Evolutionary conservation across 2,329 filamentous ascomycete species (phyloP).

Genomic region (Cercospora sojina): DNA sequence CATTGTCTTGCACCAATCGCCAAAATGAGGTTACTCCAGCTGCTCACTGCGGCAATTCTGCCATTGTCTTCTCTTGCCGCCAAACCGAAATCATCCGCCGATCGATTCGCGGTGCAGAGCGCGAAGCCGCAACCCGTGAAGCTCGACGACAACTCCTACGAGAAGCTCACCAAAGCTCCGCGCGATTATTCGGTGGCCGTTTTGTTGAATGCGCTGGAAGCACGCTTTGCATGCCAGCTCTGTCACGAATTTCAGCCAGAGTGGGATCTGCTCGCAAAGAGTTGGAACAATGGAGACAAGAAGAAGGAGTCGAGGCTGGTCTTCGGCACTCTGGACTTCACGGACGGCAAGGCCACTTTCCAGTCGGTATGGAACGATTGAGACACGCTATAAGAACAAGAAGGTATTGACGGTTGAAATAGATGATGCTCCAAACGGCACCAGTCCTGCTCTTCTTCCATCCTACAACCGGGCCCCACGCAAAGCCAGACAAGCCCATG

Average conservation of each 20-base stretch:
- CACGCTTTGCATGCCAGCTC: conserved; percentile 78
- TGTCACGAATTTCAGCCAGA: conserved; percentile 92
- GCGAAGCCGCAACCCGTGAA: conserved; percentile 71
- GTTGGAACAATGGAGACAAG: conserved; percentile 85
- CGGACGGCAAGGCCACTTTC: conserved; percentile 78
- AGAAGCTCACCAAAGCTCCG: conserved; percentile 70
- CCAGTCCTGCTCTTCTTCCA: conserved; percentile 86
- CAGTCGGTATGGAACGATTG: conserved; percentile 65
- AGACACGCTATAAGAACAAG: background rate
- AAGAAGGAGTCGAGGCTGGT: conserved; percentile 68
- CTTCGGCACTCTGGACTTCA: conserved; percentile 84
- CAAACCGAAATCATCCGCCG: conserved; percentile 48
- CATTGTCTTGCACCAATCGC: conserved; percentile 6
- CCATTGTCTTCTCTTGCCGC: conserved; percentile 61
- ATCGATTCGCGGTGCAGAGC: conserved; percentile 71
- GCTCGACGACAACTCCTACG: conserved; percentile 74
- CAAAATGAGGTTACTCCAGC: conserved; percentile 67
- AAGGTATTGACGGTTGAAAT: conserved; percentile 16
- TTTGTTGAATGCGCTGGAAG: conserved; percentile 81
- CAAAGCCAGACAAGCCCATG: conserved; percentile 66
- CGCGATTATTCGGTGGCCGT: conserved; percentile 82
- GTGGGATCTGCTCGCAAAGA: conserved; percentile 82
- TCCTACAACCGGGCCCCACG: conserved; percentile 78
- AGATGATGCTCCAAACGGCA: conserved; percentile 93
- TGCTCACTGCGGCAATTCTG: conserved; percentile 60